A percentile compares a stretch with the other conserved stretches of the same genome.
Conservation (phyloP, 2,329 filamentous ascomycete genomes). For the Plectosphaerella cucumerina region DNA sequence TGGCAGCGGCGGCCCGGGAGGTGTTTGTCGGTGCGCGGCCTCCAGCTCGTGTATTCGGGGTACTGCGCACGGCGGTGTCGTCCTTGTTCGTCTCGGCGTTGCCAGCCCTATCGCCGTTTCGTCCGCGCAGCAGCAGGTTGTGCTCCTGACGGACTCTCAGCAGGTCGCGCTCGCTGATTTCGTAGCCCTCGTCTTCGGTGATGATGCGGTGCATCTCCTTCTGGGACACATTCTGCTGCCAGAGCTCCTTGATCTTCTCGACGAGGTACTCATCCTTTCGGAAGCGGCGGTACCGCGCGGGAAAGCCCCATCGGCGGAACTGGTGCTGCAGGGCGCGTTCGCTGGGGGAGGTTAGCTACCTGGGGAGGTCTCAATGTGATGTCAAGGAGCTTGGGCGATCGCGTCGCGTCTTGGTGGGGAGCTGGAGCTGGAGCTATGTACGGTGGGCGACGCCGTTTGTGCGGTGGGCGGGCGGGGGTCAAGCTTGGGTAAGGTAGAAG, state of each 20-base stretch:
- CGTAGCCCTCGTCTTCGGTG: slow-evolving; percentile 65
- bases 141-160: slow-evolving; percentile 66
- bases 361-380: not conserved
- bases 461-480: not conserved
- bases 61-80: not conserved
- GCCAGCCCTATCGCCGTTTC: slow-evolving; percentile 50
- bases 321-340: slow-evolving; percentile 74
- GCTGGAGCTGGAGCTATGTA: no score
- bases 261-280: slow-evolving; percentile 67
- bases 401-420: not conserved
- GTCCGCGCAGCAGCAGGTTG: slow-evolving; percentile 60
- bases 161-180: slow-evolving; percentile 67
- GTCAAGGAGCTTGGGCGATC: not conserved
- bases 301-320: slow-evolving; percentile 76
- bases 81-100: not conserved
- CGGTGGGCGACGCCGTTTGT: slow-evolving; percentile 1
- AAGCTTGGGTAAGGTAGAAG: not conserved
- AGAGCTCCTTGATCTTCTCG: slow-evolving; percentile 68
- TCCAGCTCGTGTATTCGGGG: not conserved
- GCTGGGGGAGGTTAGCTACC: no score
- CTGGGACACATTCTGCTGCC: slow-evolving; percentile 70
- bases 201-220: slow-evolving; percentile 69
- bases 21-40: not conserved
- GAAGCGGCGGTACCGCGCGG: slow-evolving; percentile 66
- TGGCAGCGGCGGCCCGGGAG: not conserved